These are phyloP conservation scores for Amanita muscaria DNA, from an alignment of 768 basidiomycete species.

Conservation along the genomic window DNA sequence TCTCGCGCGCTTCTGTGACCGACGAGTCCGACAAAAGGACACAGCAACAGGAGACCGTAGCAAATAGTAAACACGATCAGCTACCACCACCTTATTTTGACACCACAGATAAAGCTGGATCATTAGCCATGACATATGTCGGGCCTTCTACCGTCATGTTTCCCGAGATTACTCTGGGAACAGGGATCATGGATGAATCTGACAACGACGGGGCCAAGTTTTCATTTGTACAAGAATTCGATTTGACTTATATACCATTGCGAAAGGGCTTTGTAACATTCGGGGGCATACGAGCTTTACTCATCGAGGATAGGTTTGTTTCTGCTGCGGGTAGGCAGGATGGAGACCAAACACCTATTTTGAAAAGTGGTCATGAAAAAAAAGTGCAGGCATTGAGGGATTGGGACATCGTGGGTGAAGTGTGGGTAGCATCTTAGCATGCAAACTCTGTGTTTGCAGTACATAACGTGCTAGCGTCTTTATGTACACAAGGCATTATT, in stretches of 20 bases:
- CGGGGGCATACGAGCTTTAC: conserved; percentile 65
- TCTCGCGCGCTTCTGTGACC: conserved; percentile 26
- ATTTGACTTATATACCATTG: conserved; percentile 52
- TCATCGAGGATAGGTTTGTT: conserved; percentile 46
- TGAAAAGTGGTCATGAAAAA: conserved; percentile 16
- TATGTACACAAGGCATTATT: too few relatives aligned
- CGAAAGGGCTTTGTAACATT: conserved; percentile 51
- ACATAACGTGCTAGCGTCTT: too few relatives aligned
- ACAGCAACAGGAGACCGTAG: conserved; percentile 9
- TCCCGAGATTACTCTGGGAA: conserved; percentile 31
- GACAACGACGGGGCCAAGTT: conserved; percentile 17
- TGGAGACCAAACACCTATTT: conserved; percentile 17
- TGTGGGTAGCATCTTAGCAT: conserved; percentile 44
- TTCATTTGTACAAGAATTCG: conserved; percentile 46
- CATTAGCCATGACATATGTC: conserved; percentile 29
- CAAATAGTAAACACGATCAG: too few relatives aligned
- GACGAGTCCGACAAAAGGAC: conserved; percentile 12
- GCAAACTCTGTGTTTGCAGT: too few relatives aligned
- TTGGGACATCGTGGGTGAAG: conserved; percentile 63
- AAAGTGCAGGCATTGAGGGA: conserved; percentile 51
- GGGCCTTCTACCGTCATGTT: conserved; percentile 46
- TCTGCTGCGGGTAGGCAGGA: conserved; percentile 13
- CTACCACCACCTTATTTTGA: conserved; percentile 43
- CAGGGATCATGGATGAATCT: conserved; percentile 3
- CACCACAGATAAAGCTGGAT: conserved; percentile 26